These are phyloP conservation scores for Rubroshorea leprosula DNA, from an alignment of 345 rosid genomes.

Conservation along the genomic window DNA sequence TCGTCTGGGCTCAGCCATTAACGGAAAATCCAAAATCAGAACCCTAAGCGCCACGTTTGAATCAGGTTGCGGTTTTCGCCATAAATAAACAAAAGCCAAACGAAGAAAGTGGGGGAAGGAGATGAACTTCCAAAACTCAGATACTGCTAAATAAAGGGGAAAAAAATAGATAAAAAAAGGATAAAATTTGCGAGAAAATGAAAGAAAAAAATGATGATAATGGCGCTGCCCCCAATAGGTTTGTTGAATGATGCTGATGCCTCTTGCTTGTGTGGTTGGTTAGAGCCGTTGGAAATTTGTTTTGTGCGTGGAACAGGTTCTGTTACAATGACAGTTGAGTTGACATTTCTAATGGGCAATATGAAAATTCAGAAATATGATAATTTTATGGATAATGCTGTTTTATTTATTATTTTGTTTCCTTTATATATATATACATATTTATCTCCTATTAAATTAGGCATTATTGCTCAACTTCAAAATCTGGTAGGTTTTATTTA, in stretches of 20 bases:
- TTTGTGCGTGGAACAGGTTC: constrained; percentile 3
- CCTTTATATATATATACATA: no score
- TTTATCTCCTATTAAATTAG: no score
- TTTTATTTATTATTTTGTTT: no score
- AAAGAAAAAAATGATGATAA: not conserved
- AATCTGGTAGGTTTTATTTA: no score
- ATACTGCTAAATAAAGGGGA: not conserved
- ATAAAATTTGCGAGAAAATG: not conserved
- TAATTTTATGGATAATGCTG: no score
- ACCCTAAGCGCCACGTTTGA: constrained; percentile 21
- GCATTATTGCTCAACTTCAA: no score
- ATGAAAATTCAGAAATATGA: no score
- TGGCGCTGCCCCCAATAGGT: no score
- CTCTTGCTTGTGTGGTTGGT: not conserved
- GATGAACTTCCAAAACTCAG: not conserved
- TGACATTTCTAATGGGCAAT: no score
- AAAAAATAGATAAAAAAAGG: not conserved
- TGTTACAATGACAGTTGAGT: not conserved
- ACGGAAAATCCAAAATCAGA: constrained; percentile 17
- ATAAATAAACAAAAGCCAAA: not conserved
- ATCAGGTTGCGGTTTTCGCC: constrained; percentile 6
- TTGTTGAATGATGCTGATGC: not conserved
- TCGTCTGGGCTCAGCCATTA: constrained; percentile 39
- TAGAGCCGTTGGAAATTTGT: not conserved
- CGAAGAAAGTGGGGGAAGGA: not conserved